Conservation (phyloP, 148 eudicot species). For the Vaccinium macrocarpon region DNA sequence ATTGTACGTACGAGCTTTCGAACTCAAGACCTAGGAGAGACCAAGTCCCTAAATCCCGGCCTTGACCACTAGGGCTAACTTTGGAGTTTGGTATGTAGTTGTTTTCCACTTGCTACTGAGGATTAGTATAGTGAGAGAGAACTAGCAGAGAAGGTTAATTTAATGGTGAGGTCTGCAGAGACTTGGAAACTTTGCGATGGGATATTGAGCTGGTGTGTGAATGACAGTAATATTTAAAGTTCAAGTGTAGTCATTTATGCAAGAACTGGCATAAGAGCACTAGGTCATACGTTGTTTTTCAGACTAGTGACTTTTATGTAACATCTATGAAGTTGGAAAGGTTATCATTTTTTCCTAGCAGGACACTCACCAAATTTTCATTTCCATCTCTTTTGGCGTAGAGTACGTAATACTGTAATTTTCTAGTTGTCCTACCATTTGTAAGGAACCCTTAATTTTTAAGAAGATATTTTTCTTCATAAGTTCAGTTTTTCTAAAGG, state of each 20-base stretch:
- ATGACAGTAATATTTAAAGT: not conserved
- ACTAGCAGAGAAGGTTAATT: not conserved
- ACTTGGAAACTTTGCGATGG: not conserved
- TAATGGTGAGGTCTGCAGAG: not conserved
- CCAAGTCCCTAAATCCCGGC: not conserved
- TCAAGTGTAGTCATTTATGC: not conserved
- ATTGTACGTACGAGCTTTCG: not conserved
- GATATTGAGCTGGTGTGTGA: not conserved
- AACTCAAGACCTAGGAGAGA: not conserved
- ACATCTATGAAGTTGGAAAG: not conserved
- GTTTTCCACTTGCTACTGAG: not conserved
- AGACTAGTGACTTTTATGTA: not conserved
- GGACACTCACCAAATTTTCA: not conserved
- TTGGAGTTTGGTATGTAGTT: not conserved
- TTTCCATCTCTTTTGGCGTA: not conserved
- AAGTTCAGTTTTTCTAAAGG: not conserved
- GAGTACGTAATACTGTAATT: not conserved
- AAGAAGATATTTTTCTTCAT: not conserved
- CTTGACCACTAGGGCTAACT: not conserved
- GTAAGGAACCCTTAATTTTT: not conserved
- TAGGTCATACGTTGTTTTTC: not conserved
- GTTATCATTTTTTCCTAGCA: not conserved
- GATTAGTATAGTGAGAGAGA: not conserved
- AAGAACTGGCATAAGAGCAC: not conserved
- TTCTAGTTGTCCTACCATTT: constrained; percentile 50